Conservation (phyloP, 2,329 filamentous ascomycete genomes). For the Annulohypoxylon truncatum region DNA sequence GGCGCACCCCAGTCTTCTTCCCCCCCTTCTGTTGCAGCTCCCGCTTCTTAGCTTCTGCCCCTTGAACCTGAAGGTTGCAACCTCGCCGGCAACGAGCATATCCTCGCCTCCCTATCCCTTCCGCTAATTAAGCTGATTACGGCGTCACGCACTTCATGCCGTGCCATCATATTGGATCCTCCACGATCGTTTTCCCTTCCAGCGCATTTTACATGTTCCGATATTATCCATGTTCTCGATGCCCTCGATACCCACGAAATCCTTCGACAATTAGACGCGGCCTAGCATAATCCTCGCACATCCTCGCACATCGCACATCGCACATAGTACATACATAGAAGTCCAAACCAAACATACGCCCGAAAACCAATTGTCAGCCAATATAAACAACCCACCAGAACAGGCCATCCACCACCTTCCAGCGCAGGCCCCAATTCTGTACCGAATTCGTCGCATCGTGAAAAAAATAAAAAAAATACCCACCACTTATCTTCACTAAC, state of each 20-base stretch:
- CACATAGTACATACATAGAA: background rate
- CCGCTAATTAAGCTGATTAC: slow-evolving; percentile 32
- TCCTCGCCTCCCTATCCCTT: slow-evolving; percentile 25
- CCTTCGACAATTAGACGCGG: slow-evolving; percentile 27
- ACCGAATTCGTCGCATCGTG: slow-evolving; percentile 37
- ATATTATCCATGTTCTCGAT: slow-evolving; percentile 29
- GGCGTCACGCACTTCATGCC: slow-evolving; percentile 40
- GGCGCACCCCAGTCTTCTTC: background rate
- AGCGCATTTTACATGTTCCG: slow-evolving; percentile 35
- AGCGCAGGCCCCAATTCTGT: slow-evolving; percentile 34
- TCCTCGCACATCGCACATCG: slow-evolving; percentile 4
- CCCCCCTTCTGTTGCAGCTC: slow-evolving; percentile 39
- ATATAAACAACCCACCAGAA: slow-evolving; percentile 24
- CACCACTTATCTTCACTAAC: slow-evolving; percentile 31
- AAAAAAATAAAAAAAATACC: slow-evolving; percentile 40
- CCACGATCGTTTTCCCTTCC: slow-evolving; percentile 34
- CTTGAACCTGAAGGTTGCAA: slow-evolving; percentile 35
- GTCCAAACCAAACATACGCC: slow-evolving; percentile 17
- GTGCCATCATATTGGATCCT: slow-evolving; percentile 37
- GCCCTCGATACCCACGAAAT: slow-evolving; percentile 17
- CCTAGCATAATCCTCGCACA: slow-evolving; percentile 15
- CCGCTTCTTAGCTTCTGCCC: slow-evolving; percentile 30
- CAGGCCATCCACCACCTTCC: slow-evolving; percentile 21
- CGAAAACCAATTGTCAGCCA: slow-evolving; percentile 28
- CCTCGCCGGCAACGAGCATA: slow-evolving; percentile 39